Base-by-base conservation (phyloP, 352 stramenopile genomes). In the Phytopythium chamaehyphon region DNA sequence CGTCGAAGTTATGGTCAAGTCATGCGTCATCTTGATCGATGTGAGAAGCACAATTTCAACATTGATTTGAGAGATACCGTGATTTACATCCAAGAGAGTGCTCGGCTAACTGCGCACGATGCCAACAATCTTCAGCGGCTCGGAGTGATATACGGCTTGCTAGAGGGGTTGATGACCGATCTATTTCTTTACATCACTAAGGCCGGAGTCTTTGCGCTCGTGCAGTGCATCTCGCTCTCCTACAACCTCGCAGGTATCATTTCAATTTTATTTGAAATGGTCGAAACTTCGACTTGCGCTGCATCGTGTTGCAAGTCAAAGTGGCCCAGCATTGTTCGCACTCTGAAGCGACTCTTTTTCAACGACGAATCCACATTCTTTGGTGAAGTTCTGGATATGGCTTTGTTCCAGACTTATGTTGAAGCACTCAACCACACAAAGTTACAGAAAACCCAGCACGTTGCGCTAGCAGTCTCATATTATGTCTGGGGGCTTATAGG, bases 131-230 rank as follows among this genome's bases (percentile, higher is more conserved):
- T 47, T 12, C 51, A 66, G 14, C 57, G 57, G 10, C 14, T 61
- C 3, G 37, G 31, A n/a, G 39, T 66, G 39, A 2, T 71, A n/a
- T 59, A 61, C 21, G 40, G 61, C 22, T 28, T 71, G 4, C 19
- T 64, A 4, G 58, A 71, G 40, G 54, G 62, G 1, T 15, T 71
- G 1, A 71, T 71, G 62, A 55, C 43, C 10, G 62, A 71, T 47
- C 22, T 71, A 26, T 71, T 71, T 38, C 18, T 71, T 10, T 37
- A 67, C 10, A 67, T 71, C 14, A 55, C 62, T 2, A 53, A 67
- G 12, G 58, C 64, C 10, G 58, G 54, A 7, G 0, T 57, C 14
- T 19, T 46, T 6, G 58, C 62, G 0, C 56, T 42, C 14, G 10
- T 64, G 36, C 54, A 66, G n/a, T 66, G 61, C 14, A 55, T 66